Percentiles rank a stretch among this genome's conserved stretches.
Conservation (phyloP, 2,329 filamentous ascomycete species). For the Ceratocystis albifundus region DNA sequence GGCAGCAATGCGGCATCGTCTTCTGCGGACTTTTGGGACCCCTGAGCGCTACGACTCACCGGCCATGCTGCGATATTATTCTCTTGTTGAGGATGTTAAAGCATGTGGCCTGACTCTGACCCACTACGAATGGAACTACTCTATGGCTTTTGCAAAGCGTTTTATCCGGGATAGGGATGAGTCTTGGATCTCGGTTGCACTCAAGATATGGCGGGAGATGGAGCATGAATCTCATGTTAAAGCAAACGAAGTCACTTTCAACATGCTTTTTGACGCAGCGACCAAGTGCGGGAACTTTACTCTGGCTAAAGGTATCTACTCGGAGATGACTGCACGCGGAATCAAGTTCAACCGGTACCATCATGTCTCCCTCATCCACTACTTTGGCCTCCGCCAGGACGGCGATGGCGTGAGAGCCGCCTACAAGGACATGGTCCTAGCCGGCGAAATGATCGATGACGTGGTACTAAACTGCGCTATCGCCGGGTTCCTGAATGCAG, state of each 20-base stretch:
- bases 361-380: slow-evolving; percentile 71
- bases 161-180: slow-evolving; percentile 41
- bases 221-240: slow-evolving; percentile 56
- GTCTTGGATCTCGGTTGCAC: slow-evolving; percentile 36
- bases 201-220: slow-evolving; percentile 83
- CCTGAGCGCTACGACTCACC: slow-evolving; percentile 44
- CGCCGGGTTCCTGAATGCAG: slow-evolving; percentile 60
- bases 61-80: slow-evolving; percentile 72
- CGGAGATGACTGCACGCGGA: slow-evolving; percentile 63
- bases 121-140: slow-evolving; percentile 67
- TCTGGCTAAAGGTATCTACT: slow-evolving; percentile 72
- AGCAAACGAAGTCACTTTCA: slow-evolving; percentile 74
- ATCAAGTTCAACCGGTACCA: slow-evolving; percentile 66
- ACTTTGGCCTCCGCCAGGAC: slow-evolving; percentile 64
- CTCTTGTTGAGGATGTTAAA: slow-evolving; percentile 73
- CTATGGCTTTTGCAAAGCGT: slow-evolving; percentile 65
- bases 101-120: slow-evolving; percentile 57
- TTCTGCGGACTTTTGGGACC: slow-evolving; percentile 58
- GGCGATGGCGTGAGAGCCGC: slow-evolving; percentile 61
- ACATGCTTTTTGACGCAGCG: slow-evolving; percentile 80
- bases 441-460: slow-evolving; percentile 80
- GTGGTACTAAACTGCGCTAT: slow-evolving; percentile 80
- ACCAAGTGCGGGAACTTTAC: slow-evolving; percentile 73
- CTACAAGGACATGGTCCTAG: slow-evolving; percentile 72
- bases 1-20: slow-evolving; percentile 44